These are phyloP conservation scores for Camellia granthamiana DNA, from an alignment of 148 eudicot species.

Conservation along the genomic window DNA sequence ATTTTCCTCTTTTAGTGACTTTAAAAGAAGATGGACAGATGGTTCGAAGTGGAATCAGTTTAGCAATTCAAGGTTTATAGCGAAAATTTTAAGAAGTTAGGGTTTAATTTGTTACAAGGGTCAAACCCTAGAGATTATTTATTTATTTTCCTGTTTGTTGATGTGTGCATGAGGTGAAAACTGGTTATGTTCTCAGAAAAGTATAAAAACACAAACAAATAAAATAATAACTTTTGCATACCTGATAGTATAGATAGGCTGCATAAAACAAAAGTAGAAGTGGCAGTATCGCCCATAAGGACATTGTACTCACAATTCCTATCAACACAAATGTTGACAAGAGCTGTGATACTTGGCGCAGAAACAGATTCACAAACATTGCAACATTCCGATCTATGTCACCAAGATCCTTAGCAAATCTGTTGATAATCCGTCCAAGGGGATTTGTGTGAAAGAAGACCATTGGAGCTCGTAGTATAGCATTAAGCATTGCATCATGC, in stretches of 20 bases:
- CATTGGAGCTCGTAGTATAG: conserved; percentile 93
- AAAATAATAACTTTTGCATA: conserved; percentile 25
- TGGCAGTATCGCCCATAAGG: conserved; percentile 96
- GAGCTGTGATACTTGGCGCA: conserved; percentile 76
- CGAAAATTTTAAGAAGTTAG: no score
- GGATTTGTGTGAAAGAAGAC: conserved; percentile 95
- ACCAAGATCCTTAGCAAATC: conserved; percentile 93
- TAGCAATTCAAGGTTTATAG: no score
- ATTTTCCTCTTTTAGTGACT: no score
- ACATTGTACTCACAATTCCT: conserved; percentile 94
- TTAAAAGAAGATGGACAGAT: no score
- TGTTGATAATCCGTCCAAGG: conserved; percentile 88
- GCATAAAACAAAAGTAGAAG: conserved; percentile 83
- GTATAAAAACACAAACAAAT: not conserved
- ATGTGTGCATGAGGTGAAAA: not conserved
- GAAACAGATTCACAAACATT: conserved; percentile 71
- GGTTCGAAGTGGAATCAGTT: no score
- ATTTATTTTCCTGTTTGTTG: not conserved
- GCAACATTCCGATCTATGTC: conserved; percentile 91
- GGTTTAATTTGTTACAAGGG: no score
- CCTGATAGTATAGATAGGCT: conserved; percentile 95
- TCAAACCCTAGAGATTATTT: no score
- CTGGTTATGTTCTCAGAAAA: not conserved
- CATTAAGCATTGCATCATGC: conserved; percentile 89
- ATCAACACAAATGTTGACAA: conserved; percentile 89